Percentiles rank a stretch among this genome's conserved stretches.
Evolutionary conservation across 108 stramenopile species (phyloP).

Genomic region (Discostella stelligeroides): DNA sequence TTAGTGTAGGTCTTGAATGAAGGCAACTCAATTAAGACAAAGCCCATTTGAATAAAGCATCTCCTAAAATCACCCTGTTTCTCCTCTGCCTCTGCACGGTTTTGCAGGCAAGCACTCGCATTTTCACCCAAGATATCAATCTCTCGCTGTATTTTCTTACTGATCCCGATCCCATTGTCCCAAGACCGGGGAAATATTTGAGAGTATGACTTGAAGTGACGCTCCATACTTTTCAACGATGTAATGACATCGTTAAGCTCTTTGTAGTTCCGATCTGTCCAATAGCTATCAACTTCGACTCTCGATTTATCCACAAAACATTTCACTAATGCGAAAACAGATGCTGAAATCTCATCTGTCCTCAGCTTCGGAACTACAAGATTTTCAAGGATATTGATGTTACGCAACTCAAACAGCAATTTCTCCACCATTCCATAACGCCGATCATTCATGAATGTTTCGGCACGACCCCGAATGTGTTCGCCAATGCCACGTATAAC

Average conservation of each 20-base stretch:
- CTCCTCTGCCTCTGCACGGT: constrained; percentile 44
- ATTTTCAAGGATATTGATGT: constrained; percentile 41
- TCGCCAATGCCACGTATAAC: constrained; percentile 29
- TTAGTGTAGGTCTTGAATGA: constrained; percentile 53
- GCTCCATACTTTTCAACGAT: constrained; percentile 58
- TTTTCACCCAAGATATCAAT: constrained; percentile 51
- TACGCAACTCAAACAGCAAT: constrained; percentile 42
- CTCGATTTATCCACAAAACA: constrained; percentile 45
- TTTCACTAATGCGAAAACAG: constrained; percentile 43
- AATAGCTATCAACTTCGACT: constrained; percentile 49
- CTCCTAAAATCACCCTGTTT: constrained; percentile 52
- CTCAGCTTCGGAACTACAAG: constrained; percentile 54
- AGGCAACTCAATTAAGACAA: constrained; percentile 63
- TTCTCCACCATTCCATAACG: constrained; percentile 48
- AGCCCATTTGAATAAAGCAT: too few species aligned
- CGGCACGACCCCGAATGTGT: constrained; percentile 23
- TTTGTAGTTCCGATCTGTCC: constrained; percentile 56
- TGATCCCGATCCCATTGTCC: constrained; percentile 61
- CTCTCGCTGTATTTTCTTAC: constrained; percentile 48
- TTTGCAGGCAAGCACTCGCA: constrained; percentile 30
- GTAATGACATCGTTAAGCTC: too few species aligned
- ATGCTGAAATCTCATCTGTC: constrained; percentile 19
- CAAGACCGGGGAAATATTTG: constrained; percentile 55
- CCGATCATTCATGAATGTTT: constrained; percentile 46
- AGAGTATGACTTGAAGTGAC: constrained; percentile 52